Base-by-base conservation (phyloP, 768 basidiomycete genomes). In the Hygrophoropsis aurantiaca region DNA sequence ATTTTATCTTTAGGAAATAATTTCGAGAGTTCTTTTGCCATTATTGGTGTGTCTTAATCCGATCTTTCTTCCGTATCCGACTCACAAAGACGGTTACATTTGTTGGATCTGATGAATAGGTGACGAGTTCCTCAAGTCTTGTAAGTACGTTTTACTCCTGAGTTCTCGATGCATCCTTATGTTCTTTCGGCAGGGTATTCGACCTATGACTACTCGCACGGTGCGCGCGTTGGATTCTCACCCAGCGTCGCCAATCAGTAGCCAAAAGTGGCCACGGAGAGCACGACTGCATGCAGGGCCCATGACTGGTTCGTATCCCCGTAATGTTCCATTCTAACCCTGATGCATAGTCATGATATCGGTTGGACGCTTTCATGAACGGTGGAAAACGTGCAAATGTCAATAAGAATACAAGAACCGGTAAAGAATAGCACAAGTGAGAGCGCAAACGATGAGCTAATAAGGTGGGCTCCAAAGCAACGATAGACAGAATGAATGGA, bases 121-220 rank as follows among this genome's bases (percentile, higher is more conserved):
- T 1, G 82, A 77, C 58, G 77, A 74, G 54, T 85, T 87, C 56
- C 58, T 85, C 38, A 87, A 86, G 66, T 82, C 79, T 9, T 87
- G 85, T 81, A 50, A 59, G 80, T 68, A 21, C 37, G 23, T 33
- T 41, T 34, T 6, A 21, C 34, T 18, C 21, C 30, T 7, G 6
- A 30, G 18, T 30, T 30, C 6, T 13, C 13, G 27, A 6, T 30
- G 7, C 27, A 7, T 34, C 16, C 3, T 36, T 40, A 50, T 55
- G 47, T 53, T 5, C 35, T 18, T 8, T 39, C 33, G 11, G 19
- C 13, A 85, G 82, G 81, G 77, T 81, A 85, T 57, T 69, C 78
- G 5, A 68, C 76, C 20, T 86, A 75, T 55, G 84, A 85, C 60
- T 82, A 84, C 49, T 69, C 75, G 4, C 69, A 78, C 25, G 72